Percentiles rank a stretch among this genome's conserved stretches.
phyloP scores from a whole-genome alignment of 169 alveolate species.

The Toxoplasma gondii region DNA sequence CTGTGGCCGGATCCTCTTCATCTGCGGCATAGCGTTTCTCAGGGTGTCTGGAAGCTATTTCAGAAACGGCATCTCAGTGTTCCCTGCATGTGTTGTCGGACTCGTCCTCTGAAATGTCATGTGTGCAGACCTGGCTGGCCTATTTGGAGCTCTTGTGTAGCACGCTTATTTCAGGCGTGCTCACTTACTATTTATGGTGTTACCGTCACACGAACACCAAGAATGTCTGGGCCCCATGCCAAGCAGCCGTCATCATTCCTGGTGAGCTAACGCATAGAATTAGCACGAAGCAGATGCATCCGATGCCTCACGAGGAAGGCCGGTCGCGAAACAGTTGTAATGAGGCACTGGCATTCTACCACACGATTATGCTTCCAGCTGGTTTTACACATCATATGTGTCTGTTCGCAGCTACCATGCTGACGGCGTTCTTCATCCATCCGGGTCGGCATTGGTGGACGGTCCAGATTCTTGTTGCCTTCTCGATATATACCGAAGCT shows the following conservation, averaged over 20 bases:
- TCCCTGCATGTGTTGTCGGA: too few species aligned
- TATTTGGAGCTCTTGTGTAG: conserved; percentile 73
- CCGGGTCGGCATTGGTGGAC: conserved; percentile 81
- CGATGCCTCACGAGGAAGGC: too few species aligned
- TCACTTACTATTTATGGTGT: conserved; percentile 61
- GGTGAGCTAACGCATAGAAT: not conserved
- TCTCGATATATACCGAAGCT: conserved; percentile 83
- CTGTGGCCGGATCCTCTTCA: too few species aligned
- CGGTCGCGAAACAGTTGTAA: too few species aligned
- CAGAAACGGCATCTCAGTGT: too few species aligned
- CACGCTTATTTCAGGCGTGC: conserved; percentile 54
- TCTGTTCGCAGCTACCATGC: conserved; percentile 50
- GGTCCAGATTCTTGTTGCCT: conserved; percentile 81
- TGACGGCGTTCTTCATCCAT: conserved; percentile 78
- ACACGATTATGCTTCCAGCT: not conserved
- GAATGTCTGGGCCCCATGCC: conserved; percentile 49
- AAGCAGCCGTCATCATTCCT: conserved; percentile 24
- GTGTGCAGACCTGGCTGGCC: conserved; percentile 68
- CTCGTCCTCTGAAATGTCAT: too few species aligned
- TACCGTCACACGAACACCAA: conserved; percentile 74
- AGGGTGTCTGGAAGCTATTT: too few species aligned
- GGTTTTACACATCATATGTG: not conserved
- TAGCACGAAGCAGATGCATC: not conserved
- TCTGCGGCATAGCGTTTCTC: too few species aligned
- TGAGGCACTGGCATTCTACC: too few species aligned